These are phyloP conservation scores for Hyphopichia fennica DNA, from an alignment of 1,139 yeast species.

Conservation along the genomic window DNA sequence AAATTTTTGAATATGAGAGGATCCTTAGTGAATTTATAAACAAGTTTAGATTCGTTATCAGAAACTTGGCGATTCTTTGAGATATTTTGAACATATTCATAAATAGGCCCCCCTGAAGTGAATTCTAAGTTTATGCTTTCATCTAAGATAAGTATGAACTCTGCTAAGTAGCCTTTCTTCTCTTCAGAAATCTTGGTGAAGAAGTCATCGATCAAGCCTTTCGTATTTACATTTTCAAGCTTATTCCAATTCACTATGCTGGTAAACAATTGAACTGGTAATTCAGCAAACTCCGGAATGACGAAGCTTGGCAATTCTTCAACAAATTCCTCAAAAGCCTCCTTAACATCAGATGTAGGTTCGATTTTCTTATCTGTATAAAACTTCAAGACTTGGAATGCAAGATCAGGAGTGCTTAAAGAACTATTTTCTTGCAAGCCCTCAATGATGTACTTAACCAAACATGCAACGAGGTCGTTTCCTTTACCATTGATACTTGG, in stretches of 20 bases:
- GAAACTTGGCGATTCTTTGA: slow-evolving; percentile 11
- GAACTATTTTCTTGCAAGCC: slow-evolving; percentile 19
- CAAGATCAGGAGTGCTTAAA: slow-evolving; percentile 12
- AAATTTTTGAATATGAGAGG: slow-evolving; percentile 13
- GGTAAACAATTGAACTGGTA: slow-evolving; percentile 23
- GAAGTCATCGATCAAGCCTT: slow-evolving; percentile 30
- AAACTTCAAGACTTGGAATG: slow-evolving; percentile 9
- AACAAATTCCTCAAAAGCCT: slow-evolving; percentile 9
- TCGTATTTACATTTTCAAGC: slow-evolving; percentile 9
- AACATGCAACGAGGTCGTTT: slow-evolving; percentile 14
- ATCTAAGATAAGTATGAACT: slow-evolving; percentile 10
- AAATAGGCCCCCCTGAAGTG: background rate
- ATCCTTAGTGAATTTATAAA: slow-evolving; percentile 14
- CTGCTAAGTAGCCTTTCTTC: slow-evolving; percentile 12
- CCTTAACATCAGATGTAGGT: background rate
- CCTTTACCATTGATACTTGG: background rate
- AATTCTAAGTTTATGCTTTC: background rate
- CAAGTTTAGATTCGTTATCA: slow-evolving; percentile 15
- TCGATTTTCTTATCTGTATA: background rate
- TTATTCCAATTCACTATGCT: slow-evolving; percentile 11
- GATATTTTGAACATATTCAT: slow-evolving; percentile 6
- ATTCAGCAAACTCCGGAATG: slow-evolving; percentile 24
- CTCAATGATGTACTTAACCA: slow-evolving; percentile 21
- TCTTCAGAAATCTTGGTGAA: slow-evolving; percentile 25
- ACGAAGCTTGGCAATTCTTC: slow-evolving; percentile 26